Evolutionary conservation across 805 yeast species (phyloP).

Genomic region (Sugiyamaella qingdaonensis): DNA sequence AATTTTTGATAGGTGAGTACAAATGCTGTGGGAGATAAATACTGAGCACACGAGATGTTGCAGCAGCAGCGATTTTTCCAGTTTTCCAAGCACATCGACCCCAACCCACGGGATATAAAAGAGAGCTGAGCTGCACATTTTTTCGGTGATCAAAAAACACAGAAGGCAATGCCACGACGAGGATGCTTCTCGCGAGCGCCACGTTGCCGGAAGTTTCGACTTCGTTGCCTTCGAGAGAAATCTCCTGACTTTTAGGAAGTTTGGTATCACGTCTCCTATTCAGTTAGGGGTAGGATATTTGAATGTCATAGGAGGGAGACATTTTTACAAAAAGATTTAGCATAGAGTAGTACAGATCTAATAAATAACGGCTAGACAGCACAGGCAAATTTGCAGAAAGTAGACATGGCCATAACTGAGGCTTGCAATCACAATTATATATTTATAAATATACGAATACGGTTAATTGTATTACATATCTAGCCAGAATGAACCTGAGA

Average conservation of each 20-base stretch:
- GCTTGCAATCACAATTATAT: neutral
- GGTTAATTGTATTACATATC: slow-evolving; percentile 17
- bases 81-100: neutral
- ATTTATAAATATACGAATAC: neutral
- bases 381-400: neutral
- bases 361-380: too few species aligned
- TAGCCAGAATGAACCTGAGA: neutral
- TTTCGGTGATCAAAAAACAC: slow-evolving; percentile 34
- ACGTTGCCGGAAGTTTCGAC: slow-evolving; percentile 34
- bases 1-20: too few species aligned
- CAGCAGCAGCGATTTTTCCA: neutral
- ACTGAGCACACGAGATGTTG: neutral
- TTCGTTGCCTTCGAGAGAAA: slow-evolving; percentile 31
- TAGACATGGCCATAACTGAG: neutral
- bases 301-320: slow-evolving; percentile 36
- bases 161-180: slow-evolving; percentile 37
- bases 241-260: slow-evolving; percentile 35
- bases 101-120: slow-evolving; percentile 8
- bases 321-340: slow-evolving; percentile 10
- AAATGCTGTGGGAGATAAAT: neutral
- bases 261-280: slow-evolving; percentile 27
- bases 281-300: slow-evolving; percentile 27
- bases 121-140: slow-evolving; percentile 7
- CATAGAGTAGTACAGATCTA: too few species aligned
- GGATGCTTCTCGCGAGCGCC: slow-evolving; percentile 26